These are phyloP conservation scores for Lepidium didymum DNA, from an alignment of 345 rosid species.

Conservation along the genomic window DNA sequence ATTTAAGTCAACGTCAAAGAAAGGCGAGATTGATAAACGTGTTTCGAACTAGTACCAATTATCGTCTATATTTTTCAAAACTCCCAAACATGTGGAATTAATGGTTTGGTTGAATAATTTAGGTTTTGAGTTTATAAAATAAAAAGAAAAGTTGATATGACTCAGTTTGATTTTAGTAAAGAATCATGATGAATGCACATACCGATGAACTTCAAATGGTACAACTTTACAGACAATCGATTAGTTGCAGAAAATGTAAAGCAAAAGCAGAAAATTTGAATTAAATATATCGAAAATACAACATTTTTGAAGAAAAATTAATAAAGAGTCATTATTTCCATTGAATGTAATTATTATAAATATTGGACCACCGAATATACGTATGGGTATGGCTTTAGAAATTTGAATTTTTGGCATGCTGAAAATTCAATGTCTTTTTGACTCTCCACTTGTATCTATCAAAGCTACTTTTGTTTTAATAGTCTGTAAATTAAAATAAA, in stretches of 20 bases:
- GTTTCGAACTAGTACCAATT: too few species aligned
- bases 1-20: not conserved
- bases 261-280: conserved; percentile 14
- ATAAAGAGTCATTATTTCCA: not conserved
- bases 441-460: not conserved
- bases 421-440: conserved; percentile 9
- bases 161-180: too few species aligned
- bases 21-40: too few species aligned
- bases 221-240: conserved; percentile 20
- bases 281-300: not conserved
- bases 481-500: not conserved
- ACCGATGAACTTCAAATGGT: conserved; percentile 6
- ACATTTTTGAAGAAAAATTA: not conserved
- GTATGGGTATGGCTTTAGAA: conserved; percentile 7
- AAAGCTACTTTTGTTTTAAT: not conserved
- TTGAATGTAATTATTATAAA: conserved; percentile 3
- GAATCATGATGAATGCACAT: conserved; percentile 21
- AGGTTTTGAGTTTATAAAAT: too few species aligned
- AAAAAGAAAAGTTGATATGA: too few species aligned
- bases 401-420: conserved; percentile 10
- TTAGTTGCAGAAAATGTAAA: conserved; percentile 13
- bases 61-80: not conserved
- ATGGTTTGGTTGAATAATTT: not conserved
- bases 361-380: conserved; percentile 13
- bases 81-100: not conserved